These are phyloP conservation scores for Fragaria ananassa DNA, from an alignment of 306 rosid genomes.

Conservation along the genomic window DNA sequence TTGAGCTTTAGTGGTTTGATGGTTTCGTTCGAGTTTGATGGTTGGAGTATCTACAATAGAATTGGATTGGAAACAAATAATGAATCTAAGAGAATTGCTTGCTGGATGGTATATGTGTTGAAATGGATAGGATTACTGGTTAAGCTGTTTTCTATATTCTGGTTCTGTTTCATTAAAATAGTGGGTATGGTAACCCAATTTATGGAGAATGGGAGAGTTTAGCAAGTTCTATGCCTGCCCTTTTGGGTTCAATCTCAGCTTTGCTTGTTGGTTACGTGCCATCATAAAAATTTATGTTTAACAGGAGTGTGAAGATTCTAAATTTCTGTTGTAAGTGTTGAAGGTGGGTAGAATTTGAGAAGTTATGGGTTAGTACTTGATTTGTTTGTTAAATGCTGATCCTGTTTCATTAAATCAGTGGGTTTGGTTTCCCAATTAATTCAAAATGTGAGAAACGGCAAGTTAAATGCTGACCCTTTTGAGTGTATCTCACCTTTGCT, in stretches of 20 bases:
- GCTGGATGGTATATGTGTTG: slow-evolving; percentile 4
- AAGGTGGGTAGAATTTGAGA: not conserved
- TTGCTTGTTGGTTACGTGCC: not conserved
- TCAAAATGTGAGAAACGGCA: slow-evolving; percentile 1
- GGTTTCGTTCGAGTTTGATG: not conserved
- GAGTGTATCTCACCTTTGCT: slow-evolving; percentile 1
- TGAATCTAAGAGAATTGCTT: not conserved
- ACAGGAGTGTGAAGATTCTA: not conserved
- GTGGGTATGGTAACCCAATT: not conserved
- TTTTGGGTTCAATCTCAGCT: not conserved
- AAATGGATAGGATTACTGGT: slow-evolving; percentile 7
- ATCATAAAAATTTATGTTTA: not conserved
- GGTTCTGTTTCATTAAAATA: not conserved
- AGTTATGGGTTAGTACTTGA: slow-evolving; percentile 9
- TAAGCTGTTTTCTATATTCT: not conserved
- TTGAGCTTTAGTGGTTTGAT: not conserved
- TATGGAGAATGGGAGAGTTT: slow-evolving; percentile 4
- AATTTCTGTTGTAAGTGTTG: not conserved
- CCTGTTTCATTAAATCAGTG: slow-evolving; percentile 1
- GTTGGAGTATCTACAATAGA: not conserved
- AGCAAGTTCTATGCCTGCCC: slow-evolving; percentile 20
- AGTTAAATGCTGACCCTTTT: slow-evolving; percentile 16
- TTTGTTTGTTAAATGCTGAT: slow-evolving; percentile 1
- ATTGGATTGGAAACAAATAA: not conserved
- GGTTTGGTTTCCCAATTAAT: slow-evolving; percentile 9